A percentile compares a stretch with the other conserved stretches of the same genome.
These are phyloP conservation scores for Debaryomyces fabryi DNA, from an alignment of 1,139 yeast species.

Conservation along the genomic window DNA sequence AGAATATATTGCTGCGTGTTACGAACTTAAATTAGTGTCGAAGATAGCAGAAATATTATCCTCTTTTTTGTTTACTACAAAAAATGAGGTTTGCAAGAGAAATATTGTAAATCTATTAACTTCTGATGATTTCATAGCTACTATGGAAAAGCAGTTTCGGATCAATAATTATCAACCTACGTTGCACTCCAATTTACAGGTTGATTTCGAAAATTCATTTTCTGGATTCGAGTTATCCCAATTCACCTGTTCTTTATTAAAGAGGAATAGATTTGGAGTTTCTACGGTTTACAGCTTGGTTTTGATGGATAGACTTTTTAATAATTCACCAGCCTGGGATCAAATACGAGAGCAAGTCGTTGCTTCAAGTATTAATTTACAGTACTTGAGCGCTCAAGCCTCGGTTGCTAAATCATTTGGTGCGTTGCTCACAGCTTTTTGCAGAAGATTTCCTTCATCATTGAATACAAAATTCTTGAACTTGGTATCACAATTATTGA, in stretches of 20 bases:
- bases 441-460: conserved; percentile 41
- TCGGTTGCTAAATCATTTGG: conserved; percentile 76
- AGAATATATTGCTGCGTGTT: conserved; percentile 48
- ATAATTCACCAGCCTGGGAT: conserved; percentile 51
- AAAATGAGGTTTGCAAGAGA: conserved; percentile 39
- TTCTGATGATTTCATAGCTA: conserved; percentile 35
- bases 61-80: conserved; percentile 64
- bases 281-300: conserved; percentile 61
- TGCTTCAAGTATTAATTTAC: conserved; percentile 64
- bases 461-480: conserved; percentile 41
- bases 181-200: conserved; percentile 33
- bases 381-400: conserved; percentile 67
- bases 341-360: conserved; percentile 53
- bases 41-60: conserved; percentile 78
- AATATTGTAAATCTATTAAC: conserved; percentile 50
- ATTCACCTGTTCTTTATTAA: conserved; percentile 54
- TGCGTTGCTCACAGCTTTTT: conserved; percentile 69
- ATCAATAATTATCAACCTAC: conserved; percentile 20
- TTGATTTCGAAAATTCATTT: conserved; percentile 52
- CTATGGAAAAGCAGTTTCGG: conserved; percentile 33
- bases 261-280: conserved; percentile 53
- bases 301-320: conserved; percentile 64
- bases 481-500: conserved; percentile 53
- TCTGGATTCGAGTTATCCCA: conserved; percentile 51
- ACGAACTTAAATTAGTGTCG: conserved; percentile 60